Base-by-base conservation (phyloP, 495 filamentous ascomycete genomes). In the Diplogelasinospora grovesii region DNA sequence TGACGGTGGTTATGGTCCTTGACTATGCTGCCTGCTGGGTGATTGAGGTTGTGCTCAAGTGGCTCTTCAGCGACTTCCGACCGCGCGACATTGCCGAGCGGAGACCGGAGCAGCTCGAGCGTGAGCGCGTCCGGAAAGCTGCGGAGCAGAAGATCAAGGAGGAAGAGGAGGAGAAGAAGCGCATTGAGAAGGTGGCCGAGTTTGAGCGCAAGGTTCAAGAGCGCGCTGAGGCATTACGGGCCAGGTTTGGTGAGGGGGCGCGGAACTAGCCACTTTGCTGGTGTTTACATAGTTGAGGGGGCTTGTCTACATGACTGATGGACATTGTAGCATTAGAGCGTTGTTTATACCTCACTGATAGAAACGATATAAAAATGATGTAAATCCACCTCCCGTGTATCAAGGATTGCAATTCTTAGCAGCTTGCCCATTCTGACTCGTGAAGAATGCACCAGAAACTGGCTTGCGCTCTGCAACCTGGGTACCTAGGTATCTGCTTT, bases 21-120 rank as follows among this genome's bases (percentile, higher is more conserved):
- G 92, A 99, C 63, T 99, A 88, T 53, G 76, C 68, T 13, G 89
- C 81, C 8, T 97, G 93, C 68, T 99, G 80, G 70, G 32, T 86
- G 15, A 81, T 97, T 46, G 92, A 99, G 70, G 81, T 88, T 48
- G 80, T 79, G 2, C 69, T 99, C 44, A 97, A 99, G 75, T 58
- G 55, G 22, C 49, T 83, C 14, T 99, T 96, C 59, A 93, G 86
- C 56, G 92, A 99, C 59, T 94, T 85, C 67, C 79, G 76, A 40
- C 89, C 92, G 4, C 90, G 94, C 60, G 93, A 97, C 59, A 96
- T 99, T 54, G 93, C 92, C 10, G 64, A 81, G 16, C 77, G 92
- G 48, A 69, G 92, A 32, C 77, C 81, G 11, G 92, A 97, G 57
- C 92, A 99, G 70, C 65, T 94, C n/a, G 70, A 81, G 63, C 68